Evolutionary conservation across 148 eudicot species (phyloP).

Genomic region (Polygonum aviculare): DNA sequence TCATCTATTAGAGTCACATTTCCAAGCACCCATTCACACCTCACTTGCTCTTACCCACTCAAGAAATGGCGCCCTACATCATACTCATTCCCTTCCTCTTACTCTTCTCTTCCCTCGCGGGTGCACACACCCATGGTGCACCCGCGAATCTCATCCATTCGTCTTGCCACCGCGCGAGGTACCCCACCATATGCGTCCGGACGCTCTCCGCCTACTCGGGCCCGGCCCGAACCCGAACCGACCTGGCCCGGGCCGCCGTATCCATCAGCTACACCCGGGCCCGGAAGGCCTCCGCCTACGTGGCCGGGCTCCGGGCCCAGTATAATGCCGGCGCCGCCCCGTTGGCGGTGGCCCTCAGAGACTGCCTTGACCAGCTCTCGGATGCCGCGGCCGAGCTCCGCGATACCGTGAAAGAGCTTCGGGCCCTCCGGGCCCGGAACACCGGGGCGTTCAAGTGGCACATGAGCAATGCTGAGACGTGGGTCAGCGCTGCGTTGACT

Average conservation of each 20-base stretch:
- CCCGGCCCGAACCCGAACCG: conserved; percentile 28
- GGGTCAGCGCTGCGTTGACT: conserved; percentile 63
- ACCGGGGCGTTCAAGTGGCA: conserved; percentile 35
- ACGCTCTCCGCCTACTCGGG: conserved; percentile 45
- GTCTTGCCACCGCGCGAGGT: conserved; percentile 48
- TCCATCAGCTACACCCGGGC: conserved; percentile 37
- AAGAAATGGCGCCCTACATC: background rate
- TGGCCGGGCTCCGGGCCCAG: conserved; percentile 13
- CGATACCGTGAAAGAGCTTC: conserved; percentile 34
- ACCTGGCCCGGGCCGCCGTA: conserved; percentile 45
- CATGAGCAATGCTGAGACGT: conserved; percentile 59
- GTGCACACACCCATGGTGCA: background rate
- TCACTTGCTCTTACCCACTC: background rate
- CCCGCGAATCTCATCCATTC: conserved; percentile 25
- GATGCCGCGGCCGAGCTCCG: conserved; percentile 43
- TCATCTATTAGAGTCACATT: background rate
- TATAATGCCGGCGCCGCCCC: background rate
- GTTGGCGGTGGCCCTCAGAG: conserved; percentile 27
- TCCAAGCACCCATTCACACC: background rate
- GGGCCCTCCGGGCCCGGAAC: conserved; percentile 17
- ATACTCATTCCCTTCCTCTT: conserved; percentile 12
- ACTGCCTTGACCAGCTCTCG: conserved; percentile 38
- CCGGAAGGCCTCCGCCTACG: conserved; percentile 19
- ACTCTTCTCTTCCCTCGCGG: conserved; percentile 8
- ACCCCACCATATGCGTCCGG: conserved; percentile 40